Percentiles rank a stretch among this genome's conserved stretches.
These are phyloP conservation scores for Chlorophyllum brunneum DNA, from an alignment of 768 basidiomycete genomes.

Conservation along the genomic window DNA sequence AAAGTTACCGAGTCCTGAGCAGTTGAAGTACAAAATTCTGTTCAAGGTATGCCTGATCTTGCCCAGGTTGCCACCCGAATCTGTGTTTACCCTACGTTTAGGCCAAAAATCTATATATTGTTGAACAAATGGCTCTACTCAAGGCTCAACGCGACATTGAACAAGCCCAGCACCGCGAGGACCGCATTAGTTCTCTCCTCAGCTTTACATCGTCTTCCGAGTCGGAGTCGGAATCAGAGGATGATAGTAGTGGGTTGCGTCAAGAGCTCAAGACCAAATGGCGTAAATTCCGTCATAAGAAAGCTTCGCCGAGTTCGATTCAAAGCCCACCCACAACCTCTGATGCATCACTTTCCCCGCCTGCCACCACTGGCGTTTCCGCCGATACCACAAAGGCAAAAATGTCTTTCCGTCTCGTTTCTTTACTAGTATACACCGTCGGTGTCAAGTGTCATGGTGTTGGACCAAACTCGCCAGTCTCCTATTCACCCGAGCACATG, in stretches of 20 bases:
- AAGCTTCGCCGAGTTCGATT: conserved; percentile 53
- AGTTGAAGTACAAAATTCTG: conserved; percentile 72
- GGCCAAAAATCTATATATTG: conserved; percentile 80
- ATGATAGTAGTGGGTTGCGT: conserved; percentile 7
- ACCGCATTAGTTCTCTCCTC: conserved; percentile 14
- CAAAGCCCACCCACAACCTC: conserved; percentile 46
- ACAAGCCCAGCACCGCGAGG: conserved; percentile 65
- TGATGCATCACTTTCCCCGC: conserved; percentile 23
- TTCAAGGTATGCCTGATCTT: conserved; percentile 58
- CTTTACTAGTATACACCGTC: conserved; percentile 88
- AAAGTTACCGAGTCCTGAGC: conserved; percentile 78
- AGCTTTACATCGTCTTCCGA: conserved; percentile 16
- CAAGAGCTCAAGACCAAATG: conserved; percentile 22
- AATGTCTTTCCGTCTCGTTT: conserved; percentile 72
- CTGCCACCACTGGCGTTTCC: too few species aligned
- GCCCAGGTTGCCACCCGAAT: not conserved
- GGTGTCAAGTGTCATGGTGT: conserved; percentile 94
- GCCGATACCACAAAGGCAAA: conserved; percentile 38
- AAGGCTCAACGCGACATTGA: conserved; percentile 46
- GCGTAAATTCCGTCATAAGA: conserved; percentile 23
- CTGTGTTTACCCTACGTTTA: conserved; percentile 22
- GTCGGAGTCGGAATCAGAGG: conserved; percentile 16
- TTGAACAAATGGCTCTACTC: conserved; percentile 77
- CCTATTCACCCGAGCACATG: conserved; percentile 84
- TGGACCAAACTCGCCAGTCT: conserved; percentile 63